phyloP scores from a whole-genome alignment of 768 basidiomycete species.

The Lentinula guzmanii region DNA sequence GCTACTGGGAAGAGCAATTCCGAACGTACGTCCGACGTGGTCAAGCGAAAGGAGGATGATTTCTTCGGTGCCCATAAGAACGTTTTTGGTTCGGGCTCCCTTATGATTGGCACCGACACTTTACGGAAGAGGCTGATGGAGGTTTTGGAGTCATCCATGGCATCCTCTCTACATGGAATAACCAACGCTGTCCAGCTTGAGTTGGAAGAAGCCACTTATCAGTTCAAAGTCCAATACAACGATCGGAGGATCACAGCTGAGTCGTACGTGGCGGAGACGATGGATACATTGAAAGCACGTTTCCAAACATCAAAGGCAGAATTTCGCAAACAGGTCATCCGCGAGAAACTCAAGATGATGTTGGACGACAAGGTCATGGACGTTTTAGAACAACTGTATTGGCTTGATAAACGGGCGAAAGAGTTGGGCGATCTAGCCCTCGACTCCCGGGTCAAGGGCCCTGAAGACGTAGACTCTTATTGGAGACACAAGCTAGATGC shows the following conservation, averaged over 20 bases:
- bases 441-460: conserved; percentile 56
- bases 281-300: conserved; percentile 84
- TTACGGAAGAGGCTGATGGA: conserved; percentile 91
- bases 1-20: conserved; percentile 50
- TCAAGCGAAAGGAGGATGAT: conserved; percentile 53
- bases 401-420: conserved; percentile 81
- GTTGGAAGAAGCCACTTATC: conserved; percentile 94
- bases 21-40: conserved; percentile 45
- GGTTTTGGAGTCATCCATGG: conserved; percentile 97
- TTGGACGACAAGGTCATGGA: conserved; percentile 97
- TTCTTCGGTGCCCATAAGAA: conserved; percentile 64
- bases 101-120: conserved; percentile 91
- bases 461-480: conserved; percentile 78
- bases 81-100: conserved; percentile 52
- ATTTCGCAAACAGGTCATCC: conserved; percentile 86
- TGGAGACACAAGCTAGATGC: conserved; percentile 98
- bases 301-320: conserved; percentile 83
- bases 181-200: conserved; percentile 97
- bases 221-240: conserved; percentile 99
- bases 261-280: conserved; percentile 96
- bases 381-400: conserved; percentile 94
- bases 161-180: conserved; percentile 90
- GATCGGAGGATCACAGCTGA: conserved; percentile 92
- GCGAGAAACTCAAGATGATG: conserved; percentile 85
- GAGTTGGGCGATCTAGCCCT: conserved; percentile 70